Base-by-base conservation (phyloP, 2,329 filamentous ascomycete genomes). In the Zasmidium cellare region DNA sequence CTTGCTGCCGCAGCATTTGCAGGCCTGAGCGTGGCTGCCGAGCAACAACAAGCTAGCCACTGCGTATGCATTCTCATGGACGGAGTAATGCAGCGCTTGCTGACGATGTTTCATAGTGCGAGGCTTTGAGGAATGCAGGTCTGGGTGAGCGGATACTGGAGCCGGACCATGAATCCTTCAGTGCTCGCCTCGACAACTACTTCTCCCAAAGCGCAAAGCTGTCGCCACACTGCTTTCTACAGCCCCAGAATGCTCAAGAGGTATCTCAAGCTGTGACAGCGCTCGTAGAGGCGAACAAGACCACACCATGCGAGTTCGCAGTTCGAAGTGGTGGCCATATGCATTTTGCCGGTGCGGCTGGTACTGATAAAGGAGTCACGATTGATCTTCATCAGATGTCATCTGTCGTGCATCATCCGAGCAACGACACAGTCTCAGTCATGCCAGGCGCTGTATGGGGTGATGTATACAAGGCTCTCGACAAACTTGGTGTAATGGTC, bases 371-470 rank as follows among this genome's bases (percentile, higher is more conserved):
- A 31, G 67, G 65, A 19, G 63, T 70, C 19, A 68, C 61, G 1
- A 67, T 69, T 22, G 65, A 67, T 51, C 53, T 70, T 7, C 48
- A 46, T 11, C 31, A 48, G n/a, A 58, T 67, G 54, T 60, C 63
- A 28, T 44, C 55, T 44, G 59, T 63, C 38, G 48, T 52, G 6
- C 56, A 61, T 25, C 51, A 56, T 31, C 47, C 46, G 12, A 53
- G 62, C 14, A 55, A 57, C 22, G 57, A 57, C 5, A 60, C 61
- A 24, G 58, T 64, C 31, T 51, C 60, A 25, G 64, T 83, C 25
- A 81, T 79, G 0, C 50, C 61, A 3, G 61, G 59, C 11, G 61
- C 56, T n/a, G 48, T 51, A 1, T 61, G 61, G 59, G 53, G 56
- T 18, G 59, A 63, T 5, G 59, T 61, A n/a, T 61, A 63, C 31